Base-by-base conservation (phyloP, 1,284 basidiomycete species). In the Trametes pubescens region DNA sequence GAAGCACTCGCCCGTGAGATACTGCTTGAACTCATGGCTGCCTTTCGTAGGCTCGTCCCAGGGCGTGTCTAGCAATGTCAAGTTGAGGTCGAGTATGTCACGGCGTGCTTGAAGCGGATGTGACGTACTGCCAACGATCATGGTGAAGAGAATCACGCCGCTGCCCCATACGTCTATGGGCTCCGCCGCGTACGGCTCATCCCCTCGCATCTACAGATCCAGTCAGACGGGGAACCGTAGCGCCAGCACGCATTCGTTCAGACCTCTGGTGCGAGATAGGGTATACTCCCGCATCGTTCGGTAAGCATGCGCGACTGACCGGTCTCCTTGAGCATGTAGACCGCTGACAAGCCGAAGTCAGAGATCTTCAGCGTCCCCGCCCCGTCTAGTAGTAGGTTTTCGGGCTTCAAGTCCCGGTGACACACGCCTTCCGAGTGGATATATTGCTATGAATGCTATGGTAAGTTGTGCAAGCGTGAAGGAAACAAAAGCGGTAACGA, bases 151-250 rank as follows among this genome's bases (percentile, higher is more conserved):
- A 40, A 99, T 97, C n/a, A 99, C 93, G 1, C 98, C 98, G 57
- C 94, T 87, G 1, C 95, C 95, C 97, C 97, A 99, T 2, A 94
- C 89, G 76, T 99, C 97, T 43, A 99, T 89, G 0, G 96, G 95
- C 69, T 98, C 95, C 4, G 95, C 97, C 29, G 88, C 80, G 77
- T 99, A 99, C 0, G 93, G 80, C 2, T 71, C 75, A n/a, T 40
- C 82, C 76, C 24, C 74, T 76, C 57, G 48, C 40, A 66, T 64
- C 67, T 66, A 32, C 0, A 11, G 11, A 9, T 13, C n/a, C 81
- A 11, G 38, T 62, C 21, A 48, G 32, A n/a, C 4, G 21, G 18
- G n/a, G 1, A 57, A 18, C 18, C 14, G 5, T 26, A 29, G 10
- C 4, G 9, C 4, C 32, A 32, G 16, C 26, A 7, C 4, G 11